phyloP scores from a whole-genome alignment of 148 eudicot genomes.

The Drosera capensis region DNA sequence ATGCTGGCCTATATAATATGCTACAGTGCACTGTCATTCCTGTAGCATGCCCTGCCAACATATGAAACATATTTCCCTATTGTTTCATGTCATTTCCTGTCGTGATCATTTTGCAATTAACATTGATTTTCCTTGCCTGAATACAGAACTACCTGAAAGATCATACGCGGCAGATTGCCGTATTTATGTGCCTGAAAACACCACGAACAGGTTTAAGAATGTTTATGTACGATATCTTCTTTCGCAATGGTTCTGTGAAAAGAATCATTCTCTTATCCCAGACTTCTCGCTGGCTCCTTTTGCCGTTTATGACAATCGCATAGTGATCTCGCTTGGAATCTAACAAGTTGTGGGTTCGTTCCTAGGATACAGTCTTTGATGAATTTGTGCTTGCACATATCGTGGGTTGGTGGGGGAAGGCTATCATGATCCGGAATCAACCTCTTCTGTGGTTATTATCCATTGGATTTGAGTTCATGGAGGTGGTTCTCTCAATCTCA shows the following conservation, averaged over 20 bases:
- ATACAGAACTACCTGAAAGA: slow-evolving; percentile 89
- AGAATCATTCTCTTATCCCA: slow-evolving; percentile 5
- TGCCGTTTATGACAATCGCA: neutral
- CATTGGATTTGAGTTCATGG: slow-evolving; percentile 92
- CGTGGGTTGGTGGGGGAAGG: slow-evolving; percentile 99
- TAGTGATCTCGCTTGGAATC: slow-evolving; percentile 3
- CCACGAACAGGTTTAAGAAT: slow-evolving; percentile 93
- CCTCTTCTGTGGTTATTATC: slow-evolving; percentile 96
- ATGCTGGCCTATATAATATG: no score
- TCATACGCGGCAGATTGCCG: slow-evolving; percentile 97
- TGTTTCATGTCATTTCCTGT: no score
- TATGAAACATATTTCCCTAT: no score
- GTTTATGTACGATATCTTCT: slow-evolving; percentile 93
- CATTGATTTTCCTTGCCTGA: neutral
- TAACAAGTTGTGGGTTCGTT: slow-evolving; percentile 11
- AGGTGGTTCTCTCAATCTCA: slow-evolving; percentile 28
- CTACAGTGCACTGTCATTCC: no score
- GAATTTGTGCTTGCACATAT: slow-evolving; percentile 89
- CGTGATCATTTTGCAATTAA: no score
- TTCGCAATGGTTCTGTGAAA: no score
- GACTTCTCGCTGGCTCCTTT: neutral
- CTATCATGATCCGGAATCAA: slow-evolving; percentile 98
- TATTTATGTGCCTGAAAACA: slow-evolving; percentile 69
- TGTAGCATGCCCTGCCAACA: no score
- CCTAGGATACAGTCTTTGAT: slow-evolving; percentile 84